phyloP scores from a whole-genome alignment of 1,284 basidiomycete species.

The Peniophora sp. region DNA sequence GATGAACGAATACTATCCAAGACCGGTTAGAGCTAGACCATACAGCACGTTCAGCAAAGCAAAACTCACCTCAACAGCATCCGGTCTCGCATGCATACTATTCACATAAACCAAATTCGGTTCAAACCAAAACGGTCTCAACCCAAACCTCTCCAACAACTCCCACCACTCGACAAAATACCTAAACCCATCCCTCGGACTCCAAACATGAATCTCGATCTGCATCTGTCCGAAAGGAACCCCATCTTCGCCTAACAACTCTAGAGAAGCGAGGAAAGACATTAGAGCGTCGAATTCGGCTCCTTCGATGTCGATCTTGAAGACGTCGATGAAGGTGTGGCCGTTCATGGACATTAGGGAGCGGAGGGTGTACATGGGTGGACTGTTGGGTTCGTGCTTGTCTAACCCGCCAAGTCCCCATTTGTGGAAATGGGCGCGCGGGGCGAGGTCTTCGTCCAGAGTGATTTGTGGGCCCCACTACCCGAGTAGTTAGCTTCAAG shows the following conservation, averaged over 20 bases:
- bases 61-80: conserved; percentile 25
- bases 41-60: background rate
- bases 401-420: conserved; percentile 35
- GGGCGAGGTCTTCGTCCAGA: conserved; percentile 17
- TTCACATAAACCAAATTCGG: conserved; percentile 32
- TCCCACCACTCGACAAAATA: conserved; percentile 40
- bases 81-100: conserved; percentile 22
- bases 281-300: conserved; percentile 32
- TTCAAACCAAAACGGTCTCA: conserved; percentile 43
- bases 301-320: conserved; percentile 38
- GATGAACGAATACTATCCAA: conserved; percentile 30
- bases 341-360: conserved; percentile 39
- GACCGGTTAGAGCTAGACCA: background rate
- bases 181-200: conserved; percentile 24
- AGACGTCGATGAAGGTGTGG: conserved; percentile 34
- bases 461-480: conserved; percentile 43
- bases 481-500: too few relatives aligned
- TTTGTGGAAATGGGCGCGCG: conserved; percentile 33
- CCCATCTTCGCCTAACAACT: conserved; percentile 8
- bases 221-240: conserved; percentile 38
- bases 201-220: conserved; percentile 32
- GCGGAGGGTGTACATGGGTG: conserved; percentile 37
- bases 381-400: conserved; percentile 23
- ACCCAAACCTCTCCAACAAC: conserved; percentile 38
- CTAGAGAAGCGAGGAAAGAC: conserved; percentile 22